Evolutionary conservation across 1,139 yeast genomes (phyloP).

Genomic region (Yamadazyma diospyri): DNA sequence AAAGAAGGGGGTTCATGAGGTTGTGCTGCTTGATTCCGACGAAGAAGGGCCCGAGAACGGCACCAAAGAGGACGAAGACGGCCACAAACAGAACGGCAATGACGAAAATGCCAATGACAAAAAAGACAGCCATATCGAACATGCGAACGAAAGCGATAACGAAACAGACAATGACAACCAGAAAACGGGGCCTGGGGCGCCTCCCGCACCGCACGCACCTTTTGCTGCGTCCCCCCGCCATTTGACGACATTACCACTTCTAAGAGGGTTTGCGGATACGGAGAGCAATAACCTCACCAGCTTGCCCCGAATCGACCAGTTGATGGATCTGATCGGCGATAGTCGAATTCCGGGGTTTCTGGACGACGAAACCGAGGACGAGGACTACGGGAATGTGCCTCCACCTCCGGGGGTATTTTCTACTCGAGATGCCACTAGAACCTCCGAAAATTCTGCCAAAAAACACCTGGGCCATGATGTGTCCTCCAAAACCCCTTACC

Average conservation of each 20-base stretch:
- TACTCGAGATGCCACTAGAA: too few relatives aligned
- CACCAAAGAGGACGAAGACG: background rate
- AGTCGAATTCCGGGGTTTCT: conserved; percentile 3
- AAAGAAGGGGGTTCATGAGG: conserved; percentile 18
- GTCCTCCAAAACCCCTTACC: background rate
- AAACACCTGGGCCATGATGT: too few relatives aligned
- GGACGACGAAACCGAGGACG: conserved; percentile 13
- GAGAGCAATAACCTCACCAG: background rate
- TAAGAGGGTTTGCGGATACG: background rate
- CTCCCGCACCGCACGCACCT: too few relatives aligned
- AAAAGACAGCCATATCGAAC: too few relatives aligned
- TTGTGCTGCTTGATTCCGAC: conserved; percentile 25
- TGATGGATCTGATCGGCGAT: background rate
- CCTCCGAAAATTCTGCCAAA: too few relatives aligned
- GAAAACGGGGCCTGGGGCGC: too few relatives aligned
- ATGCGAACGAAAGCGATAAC: too few relatives aligned
- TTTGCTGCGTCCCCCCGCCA: too few relatives aligned
- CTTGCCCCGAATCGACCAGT: background rate
- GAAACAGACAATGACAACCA: too few relatives aligned
- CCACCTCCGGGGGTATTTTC: background rate
- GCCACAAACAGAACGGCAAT: background rate
- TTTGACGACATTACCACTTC: background rate
- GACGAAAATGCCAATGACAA: background rate
- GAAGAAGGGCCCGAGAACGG: too few relatives aligned
- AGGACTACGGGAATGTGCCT: conserved; percentile 3